Base-by-base conservation (phyloP, 306 rosid genomes). In the Lablab purpureus region DNA sequence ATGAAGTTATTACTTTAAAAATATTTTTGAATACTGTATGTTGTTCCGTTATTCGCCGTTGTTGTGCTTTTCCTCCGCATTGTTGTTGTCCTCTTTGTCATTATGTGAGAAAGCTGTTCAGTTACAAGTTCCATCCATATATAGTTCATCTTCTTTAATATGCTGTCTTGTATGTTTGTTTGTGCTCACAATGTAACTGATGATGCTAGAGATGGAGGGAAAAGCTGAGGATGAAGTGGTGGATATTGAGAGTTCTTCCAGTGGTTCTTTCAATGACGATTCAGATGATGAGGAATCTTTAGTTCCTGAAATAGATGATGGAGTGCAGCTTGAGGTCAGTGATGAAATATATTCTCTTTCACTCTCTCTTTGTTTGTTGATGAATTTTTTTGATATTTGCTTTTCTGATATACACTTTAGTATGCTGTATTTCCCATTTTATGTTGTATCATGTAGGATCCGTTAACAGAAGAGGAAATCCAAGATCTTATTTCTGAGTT, bases 401-500 rank as follows among this genome's bases (percentile, higher is more conserved):
- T 71, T 65, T 76, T 62, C 30, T 62, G 18, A 41, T 66, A 55
- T 74, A 64, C 73, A 49, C 25, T 37, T 65, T 13, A 23, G 23
- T 27, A 34, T 76, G 5, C 9, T 51, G 70, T 23, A 51, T 40
- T 41, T 58, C 56, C 45, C 19, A 55, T 68, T 72, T 80, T 74
- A 9, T 87, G 36, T 50, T n/a, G 47, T 78, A 68, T 73, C 80
- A 52, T 87, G 89, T 90, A 95, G 99, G 97, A 87, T 81, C 91
- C 96, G 21, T 77, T 95, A 71, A 83, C 91, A 36, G 98, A 95
- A 75, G 87, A 87, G 81, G 99, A 93, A 52, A 84, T 91, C 71
- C 87, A 91, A 78, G 98, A 91, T 72, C 84, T 95, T 60, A 83
- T 95, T 72, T 86, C 90, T 27, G 99, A 95, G 73, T 86, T 95